phyloP scores from a whole-genome alignment of 1,284 basidiomycete genomes.

The Malassezia arunalokei region DNA sequence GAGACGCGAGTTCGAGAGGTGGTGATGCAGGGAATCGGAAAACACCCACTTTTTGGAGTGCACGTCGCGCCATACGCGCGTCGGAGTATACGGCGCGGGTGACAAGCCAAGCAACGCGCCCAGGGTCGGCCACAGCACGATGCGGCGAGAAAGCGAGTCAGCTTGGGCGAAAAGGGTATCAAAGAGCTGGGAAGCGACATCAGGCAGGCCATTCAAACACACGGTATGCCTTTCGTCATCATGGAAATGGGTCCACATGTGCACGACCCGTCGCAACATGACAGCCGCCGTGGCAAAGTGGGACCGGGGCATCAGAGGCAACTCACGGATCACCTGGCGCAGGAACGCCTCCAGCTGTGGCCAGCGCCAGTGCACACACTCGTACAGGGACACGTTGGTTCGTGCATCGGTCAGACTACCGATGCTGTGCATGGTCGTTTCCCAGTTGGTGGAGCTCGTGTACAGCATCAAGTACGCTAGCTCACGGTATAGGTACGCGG shows the following conservation, averaged over 20 bases:
- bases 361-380: conserved; percentile 1
- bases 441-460: conserved; percentile 2
- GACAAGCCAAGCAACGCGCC: not conserved
- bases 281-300: not conserved
- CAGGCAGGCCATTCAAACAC: not conserved
- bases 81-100: not conserved
- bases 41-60: not conserved
- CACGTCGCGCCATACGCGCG: conserved; percentile 2
- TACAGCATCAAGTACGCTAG: not conserved
- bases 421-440: not conserved
- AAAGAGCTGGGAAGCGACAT: not conserved
- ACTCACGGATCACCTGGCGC: not conserved
- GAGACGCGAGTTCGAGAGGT: not conserved
- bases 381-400: not conserved
- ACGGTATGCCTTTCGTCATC: not conserved
- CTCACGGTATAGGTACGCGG: conserved; percentile 2
- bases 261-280: not conserved
- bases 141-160: conserved; percentile 1
- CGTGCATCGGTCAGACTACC: not conserved
- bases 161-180: not conserved
- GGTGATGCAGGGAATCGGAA: conserved; percentile 1
- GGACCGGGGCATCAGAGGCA: not conserved
- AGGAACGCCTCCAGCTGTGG: not conserved
- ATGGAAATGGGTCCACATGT: not conserved
- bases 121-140: conserved; percentile 8